Base-by-base conservation (phyloP, 306 rosid species). In the Arachis hypogaea region DNA sequence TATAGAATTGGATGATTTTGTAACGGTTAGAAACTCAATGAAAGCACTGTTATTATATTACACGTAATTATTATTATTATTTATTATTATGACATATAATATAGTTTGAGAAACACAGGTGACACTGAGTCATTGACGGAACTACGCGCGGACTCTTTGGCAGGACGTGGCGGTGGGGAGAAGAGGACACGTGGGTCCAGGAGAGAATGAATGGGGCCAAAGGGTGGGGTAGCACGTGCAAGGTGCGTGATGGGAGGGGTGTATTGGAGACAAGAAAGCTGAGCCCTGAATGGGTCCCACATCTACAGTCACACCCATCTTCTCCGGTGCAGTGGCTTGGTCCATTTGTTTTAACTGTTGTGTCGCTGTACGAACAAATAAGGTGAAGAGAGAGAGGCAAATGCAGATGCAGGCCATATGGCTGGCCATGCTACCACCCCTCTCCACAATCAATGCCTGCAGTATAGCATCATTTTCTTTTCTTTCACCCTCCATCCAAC, bases 211-310 rank as follows among this genome's bases (percentile, higher is more conserved):
- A 44, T 50, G 56, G 79, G 59, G 43, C 6, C 70, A 65, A 11
- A 4, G 4, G 47, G 10, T 6, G 10, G 49, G 43, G 81, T 89
- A 82, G 81, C 90, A 82, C 92, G 86, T 87, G 86, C 46, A 64
- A 62, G 47, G 80, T 46, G 79, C 67, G 75, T 73, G 67, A 42
- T 5, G 44, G 5, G 38, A 0, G 68, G 7, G 38, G 0, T 43
- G 16, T 1, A 58, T 7, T 7, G 60, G 74, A 12, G 51, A 72
- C 80, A 69, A 63, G n/a, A 78, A 75, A 78, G 66, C 64, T 75
- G 76, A 68, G 59, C 76, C 78, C 42, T 65, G 46, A 62, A 79
- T 81, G 87, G 89, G 86, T 9, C 89, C 87, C 69, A 2, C 11
- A 10, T 58, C 58, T 70, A 71, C 38, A 33, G 69, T 63, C 30